phyloP scores from a whole-genome alignment of 805 yeast genomes.

The Sugiyamaella floridensis region DNA sequence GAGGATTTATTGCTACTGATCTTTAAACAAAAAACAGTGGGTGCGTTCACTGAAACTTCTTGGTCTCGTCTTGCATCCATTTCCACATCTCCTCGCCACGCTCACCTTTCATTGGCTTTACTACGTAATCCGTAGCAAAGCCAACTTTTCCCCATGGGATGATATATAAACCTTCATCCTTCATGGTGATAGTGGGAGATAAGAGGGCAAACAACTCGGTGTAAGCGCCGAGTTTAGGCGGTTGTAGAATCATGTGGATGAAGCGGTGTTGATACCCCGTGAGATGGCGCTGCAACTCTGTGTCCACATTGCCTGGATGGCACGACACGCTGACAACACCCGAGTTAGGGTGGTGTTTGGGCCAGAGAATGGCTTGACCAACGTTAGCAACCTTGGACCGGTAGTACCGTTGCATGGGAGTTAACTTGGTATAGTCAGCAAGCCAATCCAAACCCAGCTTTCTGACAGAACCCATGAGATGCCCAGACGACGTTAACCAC shows the following conservation, averaged over 20 bases:
- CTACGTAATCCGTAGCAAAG: conserved; percentile 33
- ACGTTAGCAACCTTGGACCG: conserved; percentile 40
- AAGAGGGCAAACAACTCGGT: conserved; percentile 39
- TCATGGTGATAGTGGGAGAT: conserved; percentile 32
- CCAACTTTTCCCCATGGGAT: conserved; percentile 42
- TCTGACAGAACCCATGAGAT: conserved; percentile 29
- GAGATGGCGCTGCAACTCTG: conserved; percentile 32
- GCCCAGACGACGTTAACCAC: conserved; percentile 41
- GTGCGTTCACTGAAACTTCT: not conserved
- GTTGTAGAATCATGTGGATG: conserved; percentile 2
- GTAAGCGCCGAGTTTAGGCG: conserved; percentile 36
- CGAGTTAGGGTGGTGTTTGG: conserved; percentile 28
- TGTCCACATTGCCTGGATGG: conserved; percentile 37
- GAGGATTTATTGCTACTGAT: too few relatives aligned
- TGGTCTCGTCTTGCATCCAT: conserved; percentile 28
- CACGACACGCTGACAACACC: conserved; percentile 31
- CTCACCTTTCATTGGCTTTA: conserved; percentile 29
- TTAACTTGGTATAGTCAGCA: conserved; percentile 6
- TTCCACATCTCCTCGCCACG: conserved; percentile 33
- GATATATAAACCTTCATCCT: conserved; percentile 33
- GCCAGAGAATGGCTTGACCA: conserved; percentile 35
- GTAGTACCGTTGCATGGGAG: conserved; percentile 28
- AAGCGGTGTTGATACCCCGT: not conserved
- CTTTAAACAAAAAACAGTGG: too few relatives aligned
- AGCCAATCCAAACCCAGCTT: conserved; percentile 27